Percentiles rank a stretch among this genome's conserved stretches.
Evolutionary conservation across 1,284 basidiomycete genomes (phyloP).

Genomic region (Ustilago loliicola): DNA sequence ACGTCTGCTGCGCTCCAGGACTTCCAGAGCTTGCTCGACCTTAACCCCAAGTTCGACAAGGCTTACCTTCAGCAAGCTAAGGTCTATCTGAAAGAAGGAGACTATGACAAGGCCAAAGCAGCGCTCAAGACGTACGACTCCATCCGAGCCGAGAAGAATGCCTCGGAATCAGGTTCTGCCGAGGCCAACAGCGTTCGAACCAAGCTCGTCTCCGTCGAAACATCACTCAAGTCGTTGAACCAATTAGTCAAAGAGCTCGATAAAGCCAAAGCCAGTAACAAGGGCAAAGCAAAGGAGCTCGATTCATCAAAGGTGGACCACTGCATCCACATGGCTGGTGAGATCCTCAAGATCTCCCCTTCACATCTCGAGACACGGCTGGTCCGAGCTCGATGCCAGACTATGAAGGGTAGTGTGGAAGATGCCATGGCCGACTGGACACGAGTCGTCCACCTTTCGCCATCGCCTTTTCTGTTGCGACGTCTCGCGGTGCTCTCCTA

Average conservation of each 20-base stretch:
- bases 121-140: slow-evolving; percentile 41
- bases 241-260: slow-evolving; percentile 53
- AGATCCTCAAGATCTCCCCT: slow-evolving; percentile 62
- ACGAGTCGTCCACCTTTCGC: slow-evolving; percentile 59
- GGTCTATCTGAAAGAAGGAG: slow-evolving; percentile 64
- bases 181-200: slow-evolving; percentile 34
- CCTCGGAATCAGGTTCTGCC: slow-evolving; percentile 8
- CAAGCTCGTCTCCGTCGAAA: slow-evolving; percentile 42
- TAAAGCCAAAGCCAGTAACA: slow-evolving; percentile 40
- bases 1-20: slow-evolving; percentile 63
- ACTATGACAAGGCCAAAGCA: slow-evolving; percentile 55
- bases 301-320: slow-evolving; percentile 51
- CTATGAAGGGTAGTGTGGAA: slow-evolving; percentile 58
- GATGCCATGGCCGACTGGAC: slow-evolving; percentile 67
- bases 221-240: slow-evolving; percentile 51
- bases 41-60: slow-evolving; percentile 66
- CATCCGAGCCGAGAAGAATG: slow-evolving; percentile 37
- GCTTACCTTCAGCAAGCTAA: slow-evolving; percentile 66
- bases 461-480: slow-evolving; percentile 60
- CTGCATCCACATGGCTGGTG: slow-evolving; percentile 57
- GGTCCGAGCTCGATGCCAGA: slow-evolving; percentile 59
- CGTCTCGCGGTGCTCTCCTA: slow-evolving; percentile 65
- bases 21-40: slow-evolving; percentile 54
- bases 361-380: slow-evolving; percentile 60
- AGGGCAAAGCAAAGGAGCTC: slow-evolving; percentile 50